Percentiles rank a stretch among this genome's conserved stretches.
Evolutionary conservation across 805 yeast genomes (phyloP).

Genomic region (Nakazawaea holstii): DNA sequence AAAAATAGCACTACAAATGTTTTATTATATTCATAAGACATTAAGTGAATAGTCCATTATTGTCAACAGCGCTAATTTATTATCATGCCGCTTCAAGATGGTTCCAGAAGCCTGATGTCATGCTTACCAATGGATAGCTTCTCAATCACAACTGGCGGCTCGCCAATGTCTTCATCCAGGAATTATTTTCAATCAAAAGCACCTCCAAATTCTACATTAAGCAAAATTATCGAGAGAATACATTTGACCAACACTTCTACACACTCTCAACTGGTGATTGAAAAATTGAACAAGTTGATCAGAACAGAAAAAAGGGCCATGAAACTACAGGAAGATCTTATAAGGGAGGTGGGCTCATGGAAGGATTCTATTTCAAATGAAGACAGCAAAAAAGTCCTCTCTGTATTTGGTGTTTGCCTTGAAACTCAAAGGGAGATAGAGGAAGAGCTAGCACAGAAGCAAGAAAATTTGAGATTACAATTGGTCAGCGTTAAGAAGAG

Average conservation of each 20-base stretch:
- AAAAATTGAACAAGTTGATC: slow-evolving; percentile 29
- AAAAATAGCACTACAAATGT: no score
- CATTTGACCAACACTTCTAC: slow-evolving; percentile 14
- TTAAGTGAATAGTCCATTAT: no score
- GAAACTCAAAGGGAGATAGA: slow-evolving; percentile 30
- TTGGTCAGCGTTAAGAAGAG: slow-evolving; percentile 42
- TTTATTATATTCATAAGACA: no score
- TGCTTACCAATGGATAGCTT: not conserved
- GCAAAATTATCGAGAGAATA: slow-evolving; percentile 20
- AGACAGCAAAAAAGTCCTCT: slow-evolving; percentile 32
- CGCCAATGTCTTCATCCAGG: not conserved
- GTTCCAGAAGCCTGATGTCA: no score
- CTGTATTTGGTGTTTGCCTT: slow-evolving; percentile 33
- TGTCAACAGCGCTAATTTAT: no score
- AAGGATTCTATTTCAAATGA: slow-evolving; percentile 30
- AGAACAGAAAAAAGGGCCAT: slow-evolving; percentile 33
- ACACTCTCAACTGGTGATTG: slow-evolving; percentile 25
- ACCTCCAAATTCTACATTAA: not conserved
- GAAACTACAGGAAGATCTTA: slow-evolving; percentile 30
- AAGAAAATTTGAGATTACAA: slow-evolving; percentile 37
- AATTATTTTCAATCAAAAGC: not conserved
- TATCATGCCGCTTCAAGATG: no score
- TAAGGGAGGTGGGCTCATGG: slow-evolving; percentile 39
- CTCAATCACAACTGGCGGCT: not conserved
- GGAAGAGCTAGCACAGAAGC: slow-evolving; percentile 33